These are phyloP conservation scores for Primulina huaijiensis DNA, from an alignment of 257 asterid genomes.

Conservation along the genomic window DNA sequence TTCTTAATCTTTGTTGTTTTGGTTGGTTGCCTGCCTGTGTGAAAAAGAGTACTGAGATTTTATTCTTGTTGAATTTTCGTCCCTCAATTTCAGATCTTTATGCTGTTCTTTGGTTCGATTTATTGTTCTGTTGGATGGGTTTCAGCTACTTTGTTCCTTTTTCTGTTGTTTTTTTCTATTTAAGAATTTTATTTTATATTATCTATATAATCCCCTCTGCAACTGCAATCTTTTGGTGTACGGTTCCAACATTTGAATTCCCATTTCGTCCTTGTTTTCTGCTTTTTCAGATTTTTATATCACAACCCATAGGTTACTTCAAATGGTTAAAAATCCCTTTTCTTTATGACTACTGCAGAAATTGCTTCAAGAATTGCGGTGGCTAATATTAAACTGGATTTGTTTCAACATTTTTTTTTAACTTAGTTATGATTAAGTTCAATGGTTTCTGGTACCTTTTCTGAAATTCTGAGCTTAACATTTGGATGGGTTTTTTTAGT, in stretches of 20 bases:
- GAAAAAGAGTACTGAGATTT: not conserved
- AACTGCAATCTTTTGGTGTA: conserved; percentile 31
- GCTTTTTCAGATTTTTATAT: conserved; percentile 21
- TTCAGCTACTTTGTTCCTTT: conserved; percentile 5
- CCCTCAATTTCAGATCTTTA: conserved; percentile 24
- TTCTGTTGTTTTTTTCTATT: conserved; percentile 22
- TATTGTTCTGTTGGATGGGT: conserved; percentile 20
- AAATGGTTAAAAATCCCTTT: conserved; percentile 20
- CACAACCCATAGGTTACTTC: conserved; percentile 19
- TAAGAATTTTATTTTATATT: conserved; percentile 25
- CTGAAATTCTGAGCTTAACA: conserved; percentile 25
- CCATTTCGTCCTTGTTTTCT: conserved; percentile 39
- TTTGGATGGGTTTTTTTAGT: conserved; percentile 23
- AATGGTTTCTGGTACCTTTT: conserved; percentile 19
- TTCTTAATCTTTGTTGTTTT: not conserved
- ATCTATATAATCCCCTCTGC: conserved; percentile 21
- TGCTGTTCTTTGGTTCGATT: conserved; percentile 16
- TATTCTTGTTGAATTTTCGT: not conserved
- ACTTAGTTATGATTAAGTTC: conserved; percentile 2
- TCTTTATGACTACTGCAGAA: conserved; percentile 14
- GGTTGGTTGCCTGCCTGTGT: not conserved
- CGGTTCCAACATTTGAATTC: conserved; percentile 47
- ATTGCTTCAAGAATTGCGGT: conserved; percentile 4
- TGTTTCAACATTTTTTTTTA: not conserved
- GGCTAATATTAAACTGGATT: not conserved